Evolutionary conservation across 2,329 filamentous ascomycete genomes (phyloP).

Genomic region (Scytalidium lignicola): DNA sequence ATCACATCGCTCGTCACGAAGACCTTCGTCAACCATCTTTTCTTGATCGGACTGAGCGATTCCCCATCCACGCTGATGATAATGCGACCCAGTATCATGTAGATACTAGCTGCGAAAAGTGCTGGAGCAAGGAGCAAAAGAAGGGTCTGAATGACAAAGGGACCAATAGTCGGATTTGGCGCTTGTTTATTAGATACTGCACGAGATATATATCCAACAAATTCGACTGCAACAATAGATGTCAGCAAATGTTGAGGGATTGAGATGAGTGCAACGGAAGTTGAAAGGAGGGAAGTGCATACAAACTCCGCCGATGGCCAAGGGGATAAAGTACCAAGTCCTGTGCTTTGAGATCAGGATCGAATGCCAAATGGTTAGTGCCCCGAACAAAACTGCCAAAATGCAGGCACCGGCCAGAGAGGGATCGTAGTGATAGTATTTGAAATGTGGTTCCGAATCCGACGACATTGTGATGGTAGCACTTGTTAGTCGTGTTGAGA

Average conservation of each 20-base stretch:
- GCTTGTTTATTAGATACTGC: constrained; percentile 8
- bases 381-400: constrained; percentile 32
- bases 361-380: constrained; percentile 30
- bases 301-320: constrained; percentile 43
- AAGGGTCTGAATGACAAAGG: constrained; percentile 28
- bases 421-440: constrained; percentile 40
- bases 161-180: constrained; percentile 14
- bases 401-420: constrained; percentile 36
- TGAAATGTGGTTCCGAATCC: not conserved
- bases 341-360: constrained; percentile 30
- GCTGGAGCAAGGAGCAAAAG: constrained; percentile 31
- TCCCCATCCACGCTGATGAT: constrained; percentile 29
- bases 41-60: constrained; percentile 30
- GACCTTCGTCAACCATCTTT: constrained; percentile 36
- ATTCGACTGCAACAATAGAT: constrained; percentile 25
- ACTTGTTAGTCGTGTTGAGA: not conserved
- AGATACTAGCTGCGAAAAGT: constrained; percentile 31
- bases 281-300: not conserved
- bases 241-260: not conserved
- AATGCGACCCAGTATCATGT: constrained; percentile 32
- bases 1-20: constrained; percentile 39
- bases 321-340: constrained; percentile 44
- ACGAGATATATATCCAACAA: constrained; percentile 28
- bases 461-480: not conserved
- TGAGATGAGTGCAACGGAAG: not conserved